phyloP scores from a whole-genome alignment of 140 eudicot species.

The Stevia rebaudiana region DNA sequence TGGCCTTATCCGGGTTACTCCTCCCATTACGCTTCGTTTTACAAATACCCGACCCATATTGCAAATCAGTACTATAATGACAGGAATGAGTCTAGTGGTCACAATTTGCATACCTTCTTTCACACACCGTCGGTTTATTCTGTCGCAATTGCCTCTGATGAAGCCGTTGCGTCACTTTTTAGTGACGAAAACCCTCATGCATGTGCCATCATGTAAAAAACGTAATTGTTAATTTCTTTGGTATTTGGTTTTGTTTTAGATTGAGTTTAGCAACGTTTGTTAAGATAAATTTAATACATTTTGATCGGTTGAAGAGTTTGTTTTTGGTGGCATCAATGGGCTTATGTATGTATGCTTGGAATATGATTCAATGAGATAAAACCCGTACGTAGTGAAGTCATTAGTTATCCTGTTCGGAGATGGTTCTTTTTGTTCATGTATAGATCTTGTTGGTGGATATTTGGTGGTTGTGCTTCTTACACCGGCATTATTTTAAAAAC shows the following conservation, averaged over 20 bases:
- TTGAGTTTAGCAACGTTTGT: background rate
- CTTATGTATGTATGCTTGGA: background rate
- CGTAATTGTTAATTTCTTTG: background rate
- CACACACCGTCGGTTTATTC: constrained; percentile 88
- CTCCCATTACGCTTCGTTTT: constrained; percentile 76
- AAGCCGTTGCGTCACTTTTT: constrained; percentile 75
- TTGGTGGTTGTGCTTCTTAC: no score
- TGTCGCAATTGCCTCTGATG: constrained; percentile 84
- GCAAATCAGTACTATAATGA: constrained; percentile 61
- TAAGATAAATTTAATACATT: background rate
- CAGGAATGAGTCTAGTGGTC: constrained; percentile 46
- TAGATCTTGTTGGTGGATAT: no score
- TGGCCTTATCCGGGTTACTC: constrained; percentile 83
- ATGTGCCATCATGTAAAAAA: constrained; percentile 57
- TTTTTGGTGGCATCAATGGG: background rate
- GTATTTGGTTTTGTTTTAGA: constrained; percentile 1
- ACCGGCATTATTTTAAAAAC: no score
- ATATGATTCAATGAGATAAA: no score
- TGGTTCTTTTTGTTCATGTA: no score
- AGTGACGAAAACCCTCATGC: constrained; percentile 98
- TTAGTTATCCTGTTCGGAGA: no score
- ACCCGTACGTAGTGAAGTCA: no score
- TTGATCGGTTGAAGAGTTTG: background rate
- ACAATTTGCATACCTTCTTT: constrained; percentile 65
- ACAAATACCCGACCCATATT: constrained; percentile 75